Percentiles rank a stretch among this genome's conserved stretches.
Evolutionary conservation across 2,329 filamentous ascomycete species (phyloP).

Genomic region (Curvularia verruculosa): DNA sequence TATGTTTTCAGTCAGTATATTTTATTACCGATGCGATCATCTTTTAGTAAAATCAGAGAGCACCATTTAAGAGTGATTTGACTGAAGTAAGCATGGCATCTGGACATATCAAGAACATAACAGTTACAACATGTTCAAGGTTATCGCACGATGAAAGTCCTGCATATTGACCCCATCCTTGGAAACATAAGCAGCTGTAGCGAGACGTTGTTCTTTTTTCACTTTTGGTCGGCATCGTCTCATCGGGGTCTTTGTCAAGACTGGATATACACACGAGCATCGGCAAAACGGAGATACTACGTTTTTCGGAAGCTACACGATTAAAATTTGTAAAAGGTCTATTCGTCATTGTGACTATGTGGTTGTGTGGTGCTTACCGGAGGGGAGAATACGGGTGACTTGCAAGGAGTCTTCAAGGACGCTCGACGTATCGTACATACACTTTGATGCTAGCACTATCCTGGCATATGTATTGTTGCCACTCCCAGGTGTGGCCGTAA

Average conservation of each 20-base stretch:
- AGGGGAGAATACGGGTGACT: neutral
- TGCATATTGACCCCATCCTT: no score
- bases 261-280: neutral
- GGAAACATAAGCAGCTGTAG: no score
- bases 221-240: neutral
- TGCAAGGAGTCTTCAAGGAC: neutral
- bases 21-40: neutral
- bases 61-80: neutral
- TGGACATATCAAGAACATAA: neutral
- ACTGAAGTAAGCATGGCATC: neutral
- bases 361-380: neutral
- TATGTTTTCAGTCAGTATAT: neutral
- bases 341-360: neutral
- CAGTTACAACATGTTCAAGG: neutral
- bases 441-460: neutral
- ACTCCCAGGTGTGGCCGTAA: neutral
- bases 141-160: neutral
- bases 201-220: no score
- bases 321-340: neutral
- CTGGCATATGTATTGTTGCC: neutral
- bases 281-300: neutral
- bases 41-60: neutral
- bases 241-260: neutral
- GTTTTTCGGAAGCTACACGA: neutral
- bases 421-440: no score